Base-by-base conservation (phyloP, 352 stramenopile species). In the Globisporangium abappressorium region DNA sequence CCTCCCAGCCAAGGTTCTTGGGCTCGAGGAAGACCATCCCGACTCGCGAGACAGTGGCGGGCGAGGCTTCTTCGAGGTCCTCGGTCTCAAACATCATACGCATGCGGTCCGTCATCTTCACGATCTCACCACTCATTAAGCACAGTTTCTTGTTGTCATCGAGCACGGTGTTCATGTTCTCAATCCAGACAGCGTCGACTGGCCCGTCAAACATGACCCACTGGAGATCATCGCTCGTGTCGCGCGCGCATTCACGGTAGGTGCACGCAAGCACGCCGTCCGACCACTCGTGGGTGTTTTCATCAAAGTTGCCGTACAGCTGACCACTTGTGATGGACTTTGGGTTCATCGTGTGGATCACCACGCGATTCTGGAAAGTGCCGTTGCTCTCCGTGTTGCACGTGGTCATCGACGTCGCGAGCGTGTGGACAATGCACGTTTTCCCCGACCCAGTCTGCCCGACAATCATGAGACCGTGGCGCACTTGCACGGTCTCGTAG, bases 51-150 rank as follows among this genome's bases (percentile, higher is more conserved):
- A 98, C 93, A 0, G 94, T 98, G 15, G 94, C 94, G 6, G 87
- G 89, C 0, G 84, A 95, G 1, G 90, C 90, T 43, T 93, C 86
- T 63, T 93, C 85, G 0, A 98, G 77, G 59, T 98, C 93, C 69
- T 98, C 95, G 0, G 93, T 95, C 71, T 98, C 94, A 67, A 98
- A 98, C 72, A 98, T 97, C 90, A 98, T 98, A n/a, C 84, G 89
- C 93, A 98, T 98, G 8, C 85, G 78, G 20, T 97, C 90, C 8
- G 87, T 97, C 94, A 98, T 98, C 28, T 95, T 96, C 30, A 98
- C 94, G 70, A 98, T 98, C 70, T 98, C 94, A 6, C 94, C 94
- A 59, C 85, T 96, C 91, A 98, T 98, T 7, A 98, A 73, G 53
- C 93, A 98, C 5, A 98, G 80, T 74, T 98, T 97, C 74, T 97